A percentile compares a stretch with the other conserved stretches of the same genome.
Evolutionary conservation across 2,329 filamentous ascomycete genomes (phyloP).

Genomic region (Sclerotinia glacialis): DNA sequence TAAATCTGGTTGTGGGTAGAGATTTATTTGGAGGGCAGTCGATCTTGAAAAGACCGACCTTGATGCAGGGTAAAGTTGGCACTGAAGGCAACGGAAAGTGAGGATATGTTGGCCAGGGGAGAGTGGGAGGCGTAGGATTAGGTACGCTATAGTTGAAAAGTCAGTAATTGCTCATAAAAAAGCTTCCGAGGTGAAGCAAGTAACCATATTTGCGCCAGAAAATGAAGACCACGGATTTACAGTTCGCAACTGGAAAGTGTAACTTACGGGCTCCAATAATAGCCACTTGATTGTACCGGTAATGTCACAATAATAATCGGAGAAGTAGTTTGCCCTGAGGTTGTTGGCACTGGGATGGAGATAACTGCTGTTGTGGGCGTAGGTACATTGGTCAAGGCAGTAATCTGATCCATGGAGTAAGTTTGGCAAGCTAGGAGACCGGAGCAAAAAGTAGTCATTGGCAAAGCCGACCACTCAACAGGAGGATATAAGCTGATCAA

Average conservation of each 20-base stretch:
- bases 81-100: neutral
- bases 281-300: neutral
- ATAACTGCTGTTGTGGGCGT: neutral
- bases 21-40: neutral
- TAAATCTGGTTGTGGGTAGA: neutral
- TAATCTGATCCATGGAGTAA: neutral
- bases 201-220: neutral
- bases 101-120: conserved; percentile 1
- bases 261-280: neutral
- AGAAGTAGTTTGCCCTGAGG: conserved; percentile 1
- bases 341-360: neutral
- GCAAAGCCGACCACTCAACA: neutral
- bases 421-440: neutral
- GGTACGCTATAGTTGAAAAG: neutral
- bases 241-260: neutral
- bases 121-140: neutral
- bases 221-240: neutral
- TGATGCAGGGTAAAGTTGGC: neutral
- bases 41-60: neutral
- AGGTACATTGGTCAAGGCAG: neutral
- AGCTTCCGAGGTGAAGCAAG: neutral
- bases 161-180: neutral
- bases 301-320: neutral
- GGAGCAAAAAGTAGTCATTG: neutral
- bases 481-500: neutral